These are phyloP conservation scores for Suzukiozyma palmioleophila DNA, from an alignment of 1,139 yeast species.

Conservation along the genomic window DNA sequence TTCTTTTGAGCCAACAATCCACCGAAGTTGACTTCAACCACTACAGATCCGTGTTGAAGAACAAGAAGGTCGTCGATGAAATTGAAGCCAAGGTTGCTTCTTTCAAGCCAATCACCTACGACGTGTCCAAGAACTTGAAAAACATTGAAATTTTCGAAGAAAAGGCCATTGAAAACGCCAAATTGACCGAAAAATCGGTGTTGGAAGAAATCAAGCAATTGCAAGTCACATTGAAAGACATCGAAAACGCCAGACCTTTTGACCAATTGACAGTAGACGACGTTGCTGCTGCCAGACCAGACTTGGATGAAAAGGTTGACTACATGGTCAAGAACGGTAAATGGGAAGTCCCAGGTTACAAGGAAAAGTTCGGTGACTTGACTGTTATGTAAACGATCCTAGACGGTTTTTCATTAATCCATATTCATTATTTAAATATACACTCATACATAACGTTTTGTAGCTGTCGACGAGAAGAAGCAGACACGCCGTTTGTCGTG, in stretches of 20 bases:
- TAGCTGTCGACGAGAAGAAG: too few relatives aligned
- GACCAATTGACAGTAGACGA: slow-evolving; percentile 96
- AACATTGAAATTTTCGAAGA: slow-evolving; percentile 91
- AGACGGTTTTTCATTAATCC: not conserved
- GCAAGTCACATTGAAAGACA: slow-evolving; percentile 84
- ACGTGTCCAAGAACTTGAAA: slow-evolving; percentile 84
- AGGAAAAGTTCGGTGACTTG: slow-evolving; percentile 94
- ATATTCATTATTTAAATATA: slow-evolving; percentile 2
- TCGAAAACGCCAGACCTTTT: slow-evolving; percentile 95
- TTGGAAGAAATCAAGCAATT: slow-evolving; percentile 80
- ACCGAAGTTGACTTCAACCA: slow-evolving; percentile 75
- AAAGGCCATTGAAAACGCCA: slow-evolving; percentile 94
- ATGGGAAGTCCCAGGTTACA: slow-evolving; percentile 98
- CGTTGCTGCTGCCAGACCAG: slow-evolving; percentile 93
- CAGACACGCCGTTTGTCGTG: too few relatives aligned
- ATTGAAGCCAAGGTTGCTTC: slow-evolving; percentile 70
- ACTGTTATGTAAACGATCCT: slow-evolving; percentile 68
- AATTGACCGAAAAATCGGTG: slow-evolving; percentile 87
- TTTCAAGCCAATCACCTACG: slow-evolving; percentile 82
- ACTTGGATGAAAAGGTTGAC: slow-evolving; percentile 90
- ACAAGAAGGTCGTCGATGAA: slow-evolving; percentile 74
- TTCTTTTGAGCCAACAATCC: slow-evolving; percentile 66
- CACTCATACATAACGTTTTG: slow-evolving; percentile 2
- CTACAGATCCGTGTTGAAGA: slow-evolving; percentile 79
- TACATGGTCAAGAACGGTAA: slow-evolving; percentile 96